Evolutionary conservation across 2,329 filamentous ascomycete species (phyloP).

Genomic region (Xylariaceae sp.): DNA sequence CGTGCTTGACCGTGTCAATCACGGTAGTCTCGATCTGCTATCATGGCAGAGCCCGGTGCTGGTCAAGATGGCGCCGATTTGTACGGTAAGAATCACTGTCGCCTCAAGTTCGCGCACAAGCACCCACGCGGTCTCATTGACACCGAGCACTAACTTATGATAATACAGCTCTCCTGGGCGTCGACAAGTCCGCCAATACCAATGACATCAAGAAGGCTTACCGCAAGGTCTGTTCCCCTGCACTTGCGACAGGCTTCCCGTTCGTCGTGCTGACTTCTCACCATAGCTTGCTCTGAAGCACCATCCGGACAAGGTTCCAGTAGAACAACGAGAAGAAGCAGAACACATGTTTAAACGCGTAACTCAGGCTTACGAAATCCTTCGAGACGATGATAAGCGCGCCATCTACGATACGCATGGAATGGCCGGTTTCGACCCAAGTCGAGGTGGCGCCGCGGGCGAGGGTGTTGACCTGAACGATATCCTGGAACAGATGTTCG

Average conservation of each 20-base stretch:
- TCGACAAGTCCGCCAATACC: conserved; percentile 65
- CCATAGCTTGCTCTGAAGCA: conserved; percentile 73
- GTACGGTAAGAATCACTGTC: conserved; percentile 39
- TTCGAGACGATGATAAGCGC: conserved; percentile 91
- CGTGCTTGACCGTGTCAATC: not conserved
- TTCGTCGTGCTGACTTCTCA: conserved; percentile 7
- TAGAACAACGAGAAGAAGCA: conserved; percentile 75
- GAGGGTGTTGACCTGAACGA: conserved; percentile 84
- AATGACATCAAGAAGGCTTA: conserved; percentile 93
- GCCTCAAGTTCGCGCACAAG: not conserved
- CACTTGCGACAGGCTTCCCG: not conserved
- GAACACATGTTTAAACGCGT: conserved; percentile 91
- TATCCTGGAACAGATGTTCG: conserved; percentile 89
- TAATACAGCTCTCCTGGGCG: conserved; percentile 65
- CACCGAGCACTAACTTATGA: conserved; percentile 6
- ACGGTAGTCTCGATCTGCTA: conserved; percentile 10
- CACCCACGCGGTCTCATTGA: not conserved
- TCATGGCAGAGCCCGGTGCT: conserved; percentile 27
- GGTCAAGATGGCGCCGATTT: conserved; percentile 42
- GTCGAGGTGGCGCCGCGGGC: conserved; percentile 57
- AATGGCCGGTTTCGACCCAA: conserved; percentile 90
- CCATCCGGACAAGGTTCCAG: conserved; percentile 93
- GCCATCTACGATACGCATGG: conserved; percentile 88
- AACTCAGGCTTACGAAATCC: conserved; percentile 94
- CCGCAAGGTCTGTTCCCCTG: conserved; percentile 62